A percentile compares a stretch with the other conserved stretches of the same genome.
phyloP scores from a whole-genome alignment of 257 asterid genomes.

The Solanum lycopersicoides region DNA sequence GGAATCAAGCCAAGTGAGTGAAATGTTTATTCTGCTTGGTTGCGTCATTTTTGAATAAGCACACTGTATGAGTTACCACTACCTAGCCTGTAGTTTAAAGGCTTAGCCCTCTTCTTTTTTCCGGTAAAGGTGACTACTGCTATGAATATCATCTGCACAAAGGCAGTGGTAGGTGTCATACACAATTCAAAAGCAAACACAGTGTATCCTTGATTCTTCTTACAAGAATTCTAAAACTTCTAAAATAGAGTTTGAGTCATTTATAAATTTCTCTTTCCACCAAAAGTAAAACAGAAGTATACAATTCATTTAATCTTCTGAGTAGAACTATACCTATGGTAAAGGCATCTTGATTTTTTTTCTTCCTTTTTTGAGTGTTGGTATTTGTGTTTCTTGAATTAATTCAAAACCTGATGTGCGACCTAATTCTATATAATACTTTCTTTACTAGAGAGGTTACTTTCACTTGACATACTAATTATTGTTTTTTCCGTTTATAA shows the following conservation, averaged over 20 bases:
- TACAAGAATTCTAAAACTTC: neutral
- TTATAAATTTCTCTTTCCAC: neutral
- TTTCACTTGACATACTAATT: neutral
- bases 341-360: neutral
- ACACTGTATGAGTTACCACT: neutral
- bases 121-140: neutral
- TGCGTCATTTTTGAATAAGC: neutral
- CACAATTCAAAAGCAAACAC: neutral
- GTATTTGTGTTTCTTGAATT: neutral
- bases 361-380: neutral
- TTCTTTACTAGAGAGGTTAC: neutral
- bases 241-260: neutral
- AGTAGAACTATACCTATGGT: neutral
- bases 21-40: neutral
- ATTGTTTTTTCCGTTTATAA: neutral
- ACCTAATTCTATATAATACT: neutral
- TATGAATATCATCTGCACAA: neutral
- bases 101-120: neutral
- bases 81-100: neutral
- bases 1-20: neutral
- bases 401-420: neutral
- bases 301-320: neutral
- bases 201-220: neutral
- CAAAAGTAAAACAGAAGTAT: neutral
- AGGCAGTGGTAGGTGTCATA: neutral